Evolutionary conservation across 176 grass and related monocot genomes (phyloP).

Genomic region (Rhipidocladum racemiflorum): DNA sequence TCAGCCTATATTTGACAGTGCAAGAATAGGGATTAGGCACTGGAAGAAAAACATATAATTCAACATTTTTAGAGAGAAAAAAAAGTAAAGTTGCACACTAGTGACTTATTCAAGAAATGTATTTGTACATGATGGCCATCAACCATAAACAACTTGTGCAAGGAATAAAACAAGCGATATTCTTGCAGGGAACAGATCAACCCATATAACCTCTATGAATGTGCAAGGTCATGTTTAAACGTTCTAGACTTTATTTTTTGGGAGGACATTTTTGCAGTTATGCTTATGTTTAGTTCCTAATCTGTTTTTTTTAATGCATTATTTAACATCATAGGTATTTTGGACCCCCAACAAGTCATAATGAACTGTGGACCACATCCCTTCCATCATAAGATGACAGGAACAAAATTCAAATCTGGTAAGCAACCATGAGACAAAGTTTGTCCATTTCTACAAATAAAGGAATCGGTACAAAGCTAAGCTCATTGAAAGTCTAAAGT

Average conservation of each 20-base stretch:
- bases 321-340: not conserved
- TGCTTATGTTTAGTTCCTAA: not conserved
- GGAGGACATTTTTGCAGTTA: not conserved
- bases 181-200: not conserved
- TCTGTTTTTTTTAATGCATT: not conserved
- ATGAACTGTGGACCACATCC: not conserved
- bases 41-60: conserved; percentile 3
- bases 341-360: not conserved
- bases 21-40: not conserved
- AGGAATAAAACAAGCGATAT: not conserved
- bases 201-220: not conserved
- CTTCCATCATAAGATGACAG: not conserved
- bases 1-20: conserved; percentile 63
- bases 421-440: not conserved
- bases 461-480: not conserved
- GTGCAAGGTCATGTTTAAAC: not conserved
- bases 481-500: not conserved
- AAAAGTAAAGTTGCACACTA: not conserved
- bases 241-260: not conserved
- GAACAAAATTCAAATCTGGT: not conserved
- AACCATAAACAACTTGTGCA: not conserved
- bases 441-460: conserved; percentile 5
- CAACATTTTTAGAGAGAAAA: conserved; percentile 3
- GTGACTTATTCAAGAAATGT: not conserved
- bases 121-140: not conserved